Evolutionary conservation across 768 basidiomycete species (phyloP).

Genomic region (Suillus bovinus): DNA sequence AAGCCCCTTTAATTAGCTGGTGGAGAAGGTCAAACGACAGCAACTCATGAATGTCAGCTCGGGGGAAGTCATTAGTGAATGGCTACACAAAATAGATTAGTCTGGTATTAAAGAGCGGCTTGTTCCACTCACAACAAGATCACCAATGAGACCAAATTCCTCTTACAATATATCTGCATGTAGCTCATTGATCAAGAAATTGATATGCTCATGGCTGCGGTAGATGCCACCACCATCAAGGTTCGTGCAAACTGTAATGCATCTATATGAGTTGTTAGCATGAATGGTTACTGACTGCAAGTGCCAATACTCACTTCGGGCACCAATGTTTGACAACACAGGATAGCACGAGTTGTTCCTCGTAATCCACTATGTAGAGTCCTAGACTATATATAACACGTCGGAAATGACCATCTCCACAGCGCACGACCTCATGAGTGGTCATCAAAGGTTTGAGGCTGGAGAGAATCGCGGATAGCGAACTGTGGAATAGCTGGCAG

Average conservation of each 20-base stretch:
- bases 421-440: slow-evolving; percentile 22
- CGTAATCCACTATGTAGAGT: slow-evolving; percentile 42
- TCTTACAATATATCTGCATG: slow-evolving; percentile 35
- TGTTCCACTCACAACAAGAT: slow-evolving; percentile 30
- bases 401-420: slow-evolving; percentile 32
- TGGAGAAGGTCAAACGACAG: not conserved
- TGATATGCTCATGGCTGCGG: slow-evolving; percentile 24
- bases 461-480: slow-evolving; percentile 27
- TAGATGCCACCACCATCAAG: slow-evolving; percentile 25
- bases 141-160: slow-evolving; percentile 33
- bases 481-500: slow-evolving; percentile 32
- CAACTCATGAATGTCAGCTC: not conserved
- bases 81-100: not conserved
- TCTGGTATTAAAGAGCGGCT: not conserved
- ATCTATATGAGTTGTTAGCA: slow-evolving; percentile 20
- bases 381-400: slow-evolving; percentile 35
- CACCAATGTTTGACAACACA: slow-evolving; percentile 40
- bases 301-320: slow-evolving; percentile 26
- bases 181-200: slow-evolving; percentile 22
- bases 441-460: slow-evolving; percentile 28
- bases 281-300: slow-evolving; percentile 5
- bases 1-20: not conserved
- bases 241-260: slow-evolving; percentile 11
- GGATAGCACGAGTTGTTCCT: slow-evolving; percentile 35
- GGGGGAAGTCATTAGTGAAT: not conserved